These are phyloP conservation scores for Annona squamosa DNA, from an alignment of 164 flowering plant species.

Conservation along the genomic window DNA sequence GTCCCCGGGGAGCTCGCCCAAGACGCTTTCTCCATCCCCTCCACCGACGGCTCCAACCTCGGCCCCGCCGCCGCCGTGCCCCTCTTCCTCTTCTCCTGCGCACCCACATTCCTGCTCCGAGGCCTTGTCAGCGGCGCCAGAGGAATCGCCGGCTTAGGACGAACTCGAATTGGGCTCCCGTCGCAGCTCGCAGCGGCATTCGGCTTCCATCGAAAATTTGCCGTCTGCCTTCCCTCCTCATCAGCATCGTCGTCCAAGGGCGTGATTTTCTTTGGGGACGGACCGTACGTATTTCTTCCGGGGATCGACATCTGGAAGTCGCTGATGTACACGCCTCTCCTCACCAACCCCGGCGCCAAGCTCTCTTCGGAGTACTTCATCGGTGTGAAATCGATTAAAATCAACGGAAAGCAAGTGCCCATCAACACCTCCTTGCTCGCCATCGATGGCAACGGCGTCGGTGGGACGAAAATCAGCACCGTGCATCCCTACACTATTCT, in stretches of 20 bases:
- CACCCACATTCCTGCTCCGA: constrained; percentile 5
- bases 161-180: constrained; percentile 15
- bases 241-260: constrained; percentile 12
- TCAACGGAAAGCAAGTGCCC: constrained; percentile 6
- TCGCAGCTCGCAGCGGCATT: constrained; percentile 22
- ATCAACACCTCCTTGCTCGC: constrained; percentile 19
- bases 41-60: constrained; percentile 21
- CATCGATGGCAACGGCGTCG: constrained; percentile 7
- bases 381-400: constrained; percentile 19
- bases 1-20: constrained; percentile 9
- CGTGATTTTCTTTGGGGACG: constrained; percentile 32
- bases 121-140: constrained; percentile 5
- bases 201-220: constrained; percentile 26
- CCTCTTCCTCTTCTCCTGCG: constrained; percentile 20
- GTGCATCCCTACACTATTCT: constrained; percentile 39
- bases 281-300: constrained; percentile 27
- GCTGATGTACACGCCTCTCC: constrained; percentile 30
- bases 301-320: constrained; percentile 12
- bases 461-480: constrained; percentile 45
- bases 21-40: constrained; percentile 17
- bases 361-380: constrained; percentile 28
- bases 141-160: constrained; percentile 33
- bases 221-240: constrained; percentile 25
- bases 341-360: constrained; percentile 18
- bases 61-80: constrained; percentile 14